Percentiles rank a stretch among this genome's conserved stretches.
Evolutionary conservation across 257 asterid genomes (phyloP).

Genomic region (Phtheirospermum japonicum): DNA sequence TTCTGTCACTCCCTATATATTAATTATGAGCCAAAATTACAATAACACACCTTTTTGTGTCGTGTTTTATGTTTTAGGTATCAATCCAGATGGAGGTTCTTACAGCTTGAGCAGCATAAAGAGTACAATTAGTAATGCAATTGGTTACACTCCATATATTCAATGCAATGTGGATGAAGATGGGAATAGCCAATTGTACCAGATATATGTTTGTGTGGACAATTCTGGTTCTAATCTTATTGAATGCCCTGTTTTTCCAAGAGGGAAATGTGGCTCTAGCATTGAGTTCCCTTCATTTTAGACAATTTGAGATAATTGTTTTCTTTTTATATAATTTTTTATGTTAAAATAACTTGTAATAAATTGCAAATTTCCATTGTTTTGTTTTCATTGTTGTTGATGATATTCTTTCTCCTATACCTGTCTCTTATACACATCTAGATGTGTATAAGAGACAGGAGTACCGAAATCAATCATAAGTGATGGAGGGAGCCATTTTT

Average conservation of each 20-base stretch:
- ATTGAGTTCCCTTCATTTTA: conserved; percentile 60
- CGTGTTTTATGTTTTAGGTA: conserved; percentile 32
- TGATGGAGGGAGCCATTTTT: too few species aligned
- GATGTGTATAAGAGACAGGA: too few species aligned
- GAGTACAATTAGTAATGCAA: conserved; percentile 34
- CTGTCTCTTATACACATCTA: too few species aligned
- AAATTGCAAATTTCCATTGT: too few species aligned
- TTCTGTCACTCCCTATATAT: not conserved
- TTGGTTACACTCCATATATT: conserved; percentile 50
- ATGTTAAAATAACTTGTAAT: too few species aligned
- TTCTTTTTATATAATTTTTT: too few species aligned
- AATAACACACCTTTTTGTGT: not conserved
- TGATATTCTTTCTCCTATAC: too few species aligned
- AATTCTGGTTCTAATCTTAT: conserved; percentile 45
- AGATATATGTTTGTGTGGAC: conserved; percentile 53
- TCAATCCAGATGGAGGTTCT: conserved; percentile 46
- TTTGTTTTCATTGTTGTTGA: too few species aligned
- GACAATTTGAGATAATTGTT: not conserved
- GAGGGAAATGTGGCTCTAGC: conserved; percentile 47
- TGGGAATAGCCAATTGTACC: conserved; percentile 60
- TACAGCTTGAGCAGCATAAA: conserved; percentile 49
- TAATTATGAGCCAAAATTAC: not conserved
- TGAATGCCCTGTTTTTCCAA: conserved; percentile 55
- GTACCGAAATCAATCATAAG: too few species aligned
- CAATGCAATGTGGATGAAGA: conserved; percentile 55